These are phyloP conservation scores for Dothiorella sarmentorum DNA, from an alignment of 2,329 filamentous ascomycete species.

Conservation along the genomic window DNA sequence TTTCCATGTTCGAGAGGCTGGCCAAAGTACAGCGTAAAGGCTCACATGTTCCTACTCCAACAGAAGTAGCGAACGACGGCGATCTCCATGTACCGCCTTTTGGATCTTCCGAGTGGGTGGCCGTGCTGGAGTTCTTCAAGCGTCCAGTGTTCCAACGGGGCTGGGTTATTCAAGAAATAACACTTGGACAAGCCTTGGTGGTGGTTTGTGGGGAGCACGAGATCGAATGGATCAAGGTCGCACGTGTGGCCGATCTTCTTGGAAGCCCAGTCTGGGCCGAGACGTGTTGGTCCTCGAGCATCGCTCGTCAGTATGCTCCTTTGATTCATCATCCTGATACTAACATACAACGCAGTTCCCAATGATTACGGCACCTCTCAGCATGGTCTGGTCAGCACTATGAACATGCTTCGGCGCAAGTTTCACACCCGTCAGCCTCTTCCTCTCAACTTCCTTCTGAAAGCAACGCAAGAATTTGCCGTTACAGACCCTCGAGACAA, in stretches of 20 bases:
- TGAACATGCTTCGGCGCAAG: constrained; percentile 1
- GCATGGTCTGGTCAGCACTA: constrained; percentile 10
- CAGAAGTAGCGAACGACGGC: background rate
- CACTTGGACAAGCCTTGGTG: constrained; percentile 15
- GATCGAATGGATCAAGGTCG: constrained; percentile 18
- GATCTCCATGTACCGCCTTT: background rate
- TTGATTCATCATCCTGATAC: background rate
- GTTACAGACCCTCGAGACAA: constrained; percentile 23
- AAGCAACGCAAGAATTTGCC: background rate
- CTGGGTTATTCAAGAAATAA: constrained; percentile 21
- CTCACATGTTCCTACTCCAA: background rate
- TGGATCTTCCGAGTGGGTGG: background rate
- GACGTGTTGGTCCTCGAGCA: background rate
- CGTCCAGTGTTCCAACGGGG: constrained; percentile 16
- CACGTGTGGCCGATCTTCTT: constrained; percentile 18
- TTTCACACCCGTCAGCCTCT: background rate
- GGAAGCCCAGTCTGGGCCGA: constrained; percentile 19
- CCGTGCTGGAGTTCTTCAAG: constrained; percentile 15
- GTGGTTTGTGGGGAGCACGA: constrained; percentile 21
- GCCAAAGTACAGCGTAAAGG: background rate
- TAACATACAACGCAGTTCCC: constrained; percentile 13
- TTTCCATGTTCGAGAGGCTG: constrained; percentile 8
- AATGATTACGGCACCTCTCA: constrained; percentile 18
- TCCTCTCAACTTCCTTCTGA: background rate
- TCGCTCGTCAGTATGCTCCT: background rate